Base-by-base conservation (phyloP, 1,284 basidiomycete genomes). In the Acaromyces ingoldii region DNA sequence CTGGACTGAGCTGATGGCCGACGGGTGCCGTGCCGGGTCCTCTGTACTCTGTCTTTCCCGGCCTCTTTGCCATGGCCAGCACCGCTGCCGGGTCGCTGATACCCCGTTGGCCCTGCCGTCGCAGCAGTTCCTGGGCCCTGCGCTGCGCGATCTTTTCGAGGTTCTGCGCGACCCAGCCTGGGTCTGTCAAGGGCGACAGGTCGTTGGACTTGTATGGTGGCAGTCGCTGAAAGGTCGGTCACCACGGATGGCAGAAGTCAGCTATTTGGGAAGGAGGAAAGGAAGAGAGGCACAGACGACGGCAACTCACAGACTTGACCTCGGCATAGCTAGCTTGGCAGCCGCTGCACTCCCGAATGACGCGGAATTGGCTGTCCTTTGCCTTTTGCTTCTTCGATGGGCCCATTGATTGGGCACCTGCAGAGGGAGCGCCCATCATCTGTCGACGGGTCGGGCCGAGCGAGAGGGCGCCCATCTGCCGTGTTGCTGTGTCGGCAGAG, bases 301-400 rank as follows among this genome's bases (percentile, higher is more conserved):
- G 30, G 10, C 13, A 11, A 78, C 83, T 45, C 74, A 91, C 91
- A 60, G 79, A 78, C 77, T 85, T 87, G 42, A 98, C 84, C 11
- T 81, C 81, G 31, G 86, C 84, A 66, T 97, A 97, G 0, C 85
- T 81, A 6, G 88, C 89, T 75, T 97, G 90, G 84, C 89, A 88
- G 1, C 93, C 95, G 49, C 83, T 84, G 9, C 82, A 81, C 74
- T 98, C 91, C 30, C 89, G 82, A 15, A 96, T 81, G 34, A 97
- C 75, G 37, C 81, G 76, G 3, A 64, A 60, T 22, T 34, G n/a
- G 24, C 33, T 19, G 38, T 34, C 17, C 10, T 34, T 10, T n/a
- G 31, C 31, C 31, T n/a, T 10, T 10, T n/a, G 31, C 17, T 34
- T 34, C 31, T 10, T 10, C 31, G 31, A 10, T 34, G 10, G 10